Conservation (phyloP, 768 basidiomycete genomes). For the Russula griseocarnosa region DNA sequence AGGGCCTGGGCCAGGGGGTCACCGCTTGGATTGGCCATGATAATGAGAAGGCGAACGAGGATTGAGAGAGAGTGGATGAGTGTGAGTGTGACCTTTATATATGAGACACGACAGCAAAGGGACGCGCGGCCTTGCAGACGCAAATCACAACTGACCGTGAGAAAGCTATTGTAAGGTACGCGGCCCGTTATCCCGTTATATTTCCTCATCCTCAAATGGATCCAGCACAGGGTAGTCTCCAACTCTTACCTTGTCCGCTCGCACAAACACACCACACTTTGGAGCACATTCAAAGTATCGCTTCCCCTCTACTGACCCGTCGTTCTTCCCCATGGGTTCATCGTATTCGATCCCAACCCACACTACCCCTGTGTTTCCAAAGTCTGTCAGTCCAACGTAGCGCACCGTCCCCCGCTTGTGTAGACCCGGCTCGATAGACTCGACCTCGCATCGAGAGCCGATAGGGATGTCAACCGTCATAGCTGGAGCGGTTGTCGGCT, state of each 20-base stretch:
- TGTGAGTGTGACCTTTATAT: slow-evolving; percentile 14
- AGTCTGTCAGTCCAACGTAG: slow-evolving; percentile 79
- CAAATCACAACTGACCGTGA: slow-evolving; percentile 15
- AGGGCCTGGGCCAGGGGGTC: slow-evolving; percentile 78
- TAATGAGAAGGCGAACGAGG: neutral
- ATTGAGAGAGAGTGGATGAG: slow-evolving; percentile 1
- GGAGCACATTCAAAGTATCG: slow-evolving; percentile 79
- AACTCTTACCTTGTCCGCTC: slow-evolving; percentile 71
- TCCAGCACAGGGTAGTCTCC: slow-evolving; percentile 89
- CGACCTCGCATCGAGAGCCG: slow-evolving; percentile 81
- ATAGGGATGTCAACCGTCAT: slow-evolving; percentile 49
- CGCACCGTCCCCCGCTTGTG: slow-evolving; percentile 78
- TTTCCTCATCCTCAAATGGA: slow-evolving; percentile 71
- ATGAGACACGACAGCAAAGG: slow-evolving; percentile 9
- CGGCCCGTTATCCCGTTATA: slow-evolving; percentile 39
- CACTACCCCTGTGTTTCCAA: slow-evolving; percentile 56
- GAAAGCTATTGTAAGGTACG: slow-evolving; percentile 13
- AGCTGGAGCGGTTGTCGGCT: slow-evolving; percentile 34
- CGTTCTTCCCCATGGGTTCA: slow-evolving; percentile 93
- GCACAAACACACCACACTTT: slow-evolving; percentile 82
- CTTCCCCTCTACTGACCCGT: slow-evolving; percentile 85
- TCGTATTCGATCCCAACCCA: slow-evolving; percentile 97
- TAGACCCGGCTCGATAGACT: slow-evolving; percentile 61
- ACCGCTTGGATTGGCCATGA: slow-evolving; percentile 78
- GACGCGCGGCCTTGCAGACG: slow-evolving; percentile 26